Evolutionary conservation across 345 rosid species (phyloP).

Genomic region (Eucalyptus regnans): DNA sequence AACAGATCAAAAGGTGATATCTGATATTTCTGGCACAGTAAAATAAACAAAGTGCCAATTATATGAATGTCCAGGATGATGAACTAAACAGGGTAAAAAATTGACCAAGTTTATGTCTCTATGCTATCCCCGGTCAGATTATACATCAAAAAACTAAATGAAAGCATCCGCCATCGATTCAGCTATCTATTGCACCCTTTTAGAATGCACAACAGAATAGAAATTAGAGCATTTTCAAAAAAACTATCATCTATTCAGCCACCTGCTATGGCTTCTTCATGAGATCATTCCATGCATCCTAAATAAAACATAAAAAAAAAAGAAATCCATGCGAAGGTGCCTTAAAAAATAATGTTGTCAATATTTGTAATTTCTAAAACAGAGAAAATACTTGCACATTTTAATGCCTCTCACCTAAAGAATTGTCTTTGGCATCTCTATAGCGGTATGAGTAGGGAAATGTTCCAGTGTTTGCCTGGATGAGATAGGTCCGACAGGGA

Average conservation of each 20-base stretch:
- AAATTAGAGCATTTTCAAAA: background rate
- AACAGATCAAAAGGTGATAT: background rate
- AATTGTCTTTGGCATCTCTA: slow-evolving; percentile 28
- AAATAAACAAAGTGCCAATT: background rate
- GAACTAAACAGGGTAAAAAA: background rate
- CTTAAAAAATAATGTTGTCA: background rate
- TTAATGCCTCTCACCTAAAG: slow-evolving; percentile 49
- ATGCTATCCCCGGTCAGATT: background rate
- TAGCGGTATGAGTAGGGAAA: slow-evolving; percentile 56
- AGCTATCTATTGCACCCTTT: background rate
- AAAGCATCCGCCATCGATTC: background rate
- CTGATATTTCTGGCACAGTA: background rate
- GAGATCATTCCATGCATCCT: background rate
- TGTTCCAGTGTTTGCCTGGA: slow-evolving; percentile 60
- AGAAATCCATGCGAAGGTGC: background rate
- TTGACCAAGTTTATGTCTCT: background rate
- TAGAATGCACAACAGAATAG: background rate
- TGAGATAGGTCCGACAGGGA: background rate
- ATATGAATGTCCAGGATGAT: background rate
- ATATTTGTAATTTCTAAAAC: background rate
- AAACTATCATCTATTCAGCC: background rate
- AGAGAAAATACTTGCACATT: background rate
- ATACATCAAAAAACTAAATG: background rate
- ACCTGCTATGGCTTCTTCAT: background rate
- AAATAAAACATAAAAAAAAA: background rate